Evolutionary conservation across 345 rosid species (phyloP), one percentile per base, ranked within the genome.

Genomic region (Camelina hispida): DNA sequence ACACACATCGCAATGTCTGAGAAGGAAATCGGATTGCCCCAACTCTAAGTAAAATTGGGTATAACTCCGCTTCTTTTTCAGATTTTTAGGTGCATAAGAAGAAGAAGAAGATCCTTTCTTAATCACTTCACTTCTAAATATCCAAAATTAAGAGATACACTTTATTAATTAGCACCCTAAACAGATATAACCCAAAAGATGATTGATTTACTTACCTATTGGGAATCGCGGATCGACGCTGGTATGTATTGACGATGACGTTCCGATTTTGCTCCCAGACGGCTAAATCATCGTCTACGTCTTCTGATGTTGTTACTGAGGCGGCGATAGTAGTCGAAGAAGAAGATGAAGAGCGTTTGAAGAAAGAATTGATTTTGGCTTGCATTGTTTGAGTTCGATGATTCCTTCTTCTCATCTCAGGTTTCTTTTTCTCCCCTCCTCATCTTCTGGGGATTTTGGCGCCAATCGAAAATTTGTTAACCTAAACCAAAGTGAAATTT

Each of bases 1-100:
- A 53, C 98, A 90, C 0, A 68, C 62, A 7, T 77, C 52, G 68
- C 99, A 95, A 2, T 79, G 68, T 3, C 79, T 88, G 57, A 95
- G 84, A 74, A 86, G 86, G 78, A 95, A 92, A 86, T 95, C 96
- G 50, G 97, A 85, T 72, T 95, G 98, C 20, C 96, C 98, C 20
- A 92, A 71, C 32, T 95, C 97, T 71, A 92, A 76, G 85, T 92
- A 87, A 20, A 90, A 69, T 81, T 90, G 97, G 3, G 91, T 89
- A 73, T 90, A 90, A 70, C 81, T 89, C 56, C 99, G 89, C 77
- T 87, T 95, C 84, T 81, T 89, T 66, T 85, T 84, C n/a, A 86
- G 80, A 23, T 34, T 62, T 63, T 74, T 79, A 20, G 84, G 69
- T 16, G 52, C 75, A 20, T 9, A 30, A 30, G 37, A 34, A 34